phyloP scores from a whole-genome alignment of 768 basidiomycete species.

The Termitomyces sp. region DNA sequence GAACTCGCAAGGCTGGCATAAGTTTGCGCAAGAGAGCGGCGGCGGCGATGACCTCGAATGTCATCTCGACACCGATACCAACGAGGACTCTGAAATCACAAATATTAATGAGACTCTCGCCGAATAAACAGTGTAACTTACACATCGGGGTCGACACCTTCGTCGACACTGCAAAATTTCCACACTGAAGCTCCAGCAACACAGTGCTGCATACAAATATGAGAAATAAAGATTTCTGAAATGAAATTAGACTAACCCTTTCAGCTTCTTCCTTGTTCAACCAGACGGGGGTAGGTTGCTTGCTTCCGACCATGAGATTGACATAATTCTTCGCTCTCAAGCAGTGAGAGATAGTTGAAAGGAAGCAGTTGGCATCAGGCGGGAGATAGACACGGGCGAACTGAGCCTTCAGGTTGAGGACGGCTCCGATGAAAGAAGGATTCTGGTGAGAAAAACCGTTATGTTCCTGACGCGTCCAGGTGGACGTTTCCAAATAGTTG shows the following conservation, averaged over 20 bases:
- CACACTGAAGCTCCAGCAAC: constrained; percentile 85
- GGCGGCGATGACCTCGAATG: constrained; percentile 86
- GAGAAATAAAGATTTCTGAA: background rate
- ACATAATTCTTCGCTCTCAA: constrained; percentile 81
- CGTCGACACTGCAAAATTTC: constrained; percentile 77
- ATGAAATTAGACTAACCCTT: constrained; percentile 31
- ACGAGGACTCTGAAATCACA: constrained; percentile 63
- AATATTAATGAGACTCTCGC: background rate
- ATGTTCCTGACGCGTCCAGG: constrained; percentile 83
- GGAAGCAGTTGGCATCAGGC: constrained; percentile 86
- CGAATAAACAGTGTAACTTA: constrained; percentile 26
- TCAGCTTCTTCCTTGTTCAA: constrained; percentile 74
- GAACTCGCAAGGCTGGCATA: constrained; percentile 70
- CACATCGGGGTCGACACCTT: constrained; percentile 71
- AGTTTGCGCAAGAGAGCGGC: constrained; percentile 72
- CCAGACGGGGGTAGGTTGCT: constrained; percentile 81
- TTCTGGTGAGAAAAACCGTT: constrained; percentile 92
- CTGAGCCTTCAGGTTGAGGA: constrained; percentile 73
- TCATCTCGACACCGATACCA: constrained; percentile 85
- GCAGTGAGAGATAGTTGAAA: constrained; percentile 83
- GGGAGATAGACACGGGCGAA: constrained; percentile 80
- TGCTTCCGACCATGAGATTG: constrained; percentile 87
- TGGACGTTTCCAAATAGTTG: constrained; percentile 87
- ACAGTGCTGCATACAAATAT: constrained; percentile 54
- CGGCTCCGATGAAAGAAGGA: constrained; percentile 79